Conservation (phyloP, 768 basidiomycete species). For the Lyophyllum decastes region DNA sequence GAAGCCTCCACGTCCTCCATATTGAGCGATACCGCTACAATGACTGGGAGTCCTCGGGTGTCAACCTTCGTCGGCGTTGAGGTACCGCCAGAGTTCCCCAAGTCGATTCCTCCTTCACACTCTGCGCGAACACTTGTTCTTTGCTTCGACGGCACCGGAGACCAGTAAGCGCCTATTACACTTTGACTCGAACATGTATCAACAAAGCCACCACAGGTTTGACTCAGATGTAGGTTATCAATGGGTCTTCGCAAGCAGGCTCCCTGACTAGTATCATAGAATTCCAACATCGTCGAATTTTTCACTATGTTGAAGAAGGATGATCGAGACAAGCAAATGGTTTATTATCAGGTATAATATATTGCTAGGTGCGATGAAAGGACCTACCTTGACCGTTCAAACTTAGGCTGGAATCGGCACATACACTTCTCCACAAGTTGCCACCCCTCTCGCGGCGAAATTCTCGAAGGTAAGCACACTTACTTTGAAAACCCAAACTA, state of each 20-base stretch:
- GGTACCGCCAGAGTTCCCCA: not conserved
- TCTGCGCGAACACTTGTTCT: conserved; percentile 39
- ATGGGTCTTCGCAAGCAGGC: conserved; percentile 21
- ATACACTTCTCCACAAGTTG: conserved; percentile 52
- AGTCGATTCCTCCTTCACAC: conserved; percentile 9
- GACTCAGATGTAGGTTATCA: conserved; percentile 21
- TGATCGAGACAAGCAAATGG: conserved; percentile 36
- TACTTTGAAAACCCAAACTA: too few species aligned
- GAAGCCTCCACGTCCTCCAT: not conserved
- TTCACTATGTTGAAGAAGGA: conserved; percentile 39
- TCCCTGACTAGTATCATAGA: conserved; percentile 16
- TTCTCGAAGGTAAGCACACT: conserved; percentile 23
- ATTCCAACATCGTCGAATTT: conserved; percentile 41
- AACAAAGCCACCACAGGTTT: conserved; percentile 12
- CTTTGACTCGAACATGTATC: not conserved
- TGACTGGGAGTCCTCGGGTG: conserved; percentile 1
- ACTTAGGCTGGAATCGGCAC: conserved; percentile 58
- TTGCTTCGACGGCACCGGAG: conserved; percentile 42
- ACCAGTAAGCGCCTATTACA: conserved; percentile 32
- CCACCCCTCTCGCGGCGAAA: conserved; percentile 44
- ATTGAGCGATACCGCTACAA: conserved; percentile 2
- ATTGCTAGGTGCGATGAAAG: not conserved
- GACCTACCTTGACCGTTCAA: not conserved
- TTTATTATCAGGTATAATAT: conserved; percentile 45
- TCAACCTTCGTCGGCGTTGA: not conserved